Percentiles rank a stretch among this genome's conserved stretches.
Conservation (phyloP, 164 flowering plant genomes). For the Brasenia schreberi region DNA sequence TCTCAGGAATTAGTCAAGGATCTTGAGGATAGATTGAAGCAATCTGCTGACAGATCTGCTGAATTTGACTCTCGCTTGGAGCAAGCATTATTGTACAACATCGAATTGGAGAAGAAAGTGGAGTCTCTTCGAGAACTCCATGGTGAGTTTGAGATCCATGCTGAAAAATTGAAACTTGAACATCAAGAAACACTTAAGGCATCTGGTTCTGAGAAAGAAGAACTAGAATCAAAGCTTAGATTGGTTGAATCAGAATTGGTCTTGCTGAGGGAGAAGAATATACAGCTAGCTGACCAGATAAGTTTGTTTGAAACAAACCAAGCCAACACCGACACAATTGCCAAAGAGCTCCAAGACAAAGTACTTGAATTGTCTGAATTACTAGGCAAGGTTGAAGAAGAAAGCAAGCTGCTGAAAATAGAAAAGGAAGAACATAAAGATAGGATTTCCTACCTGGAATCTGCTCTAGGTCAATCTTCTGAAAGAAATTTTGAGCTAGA, state of each 20-base stretch:
- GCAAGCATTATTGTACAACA: slow-evolving; percentile 45
- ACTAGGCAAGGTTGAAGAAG: slow-evolving; percentile 34
- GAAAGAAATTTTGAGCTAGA: slow-evolving; percentile 41
- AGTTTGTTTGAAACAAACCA: slow-evolving; percentile 35
- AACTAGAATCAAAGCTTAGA: slow-evolving; percentile 35
- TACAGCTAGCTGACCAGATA: slow-evolving; percentile 57
- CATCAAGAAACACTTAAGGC: slow-evolving; percentile 41
- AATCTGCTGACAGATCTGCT: slow-evolving; percentile 44
- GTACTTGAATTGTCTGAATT: slow-evolving; percentile 21
- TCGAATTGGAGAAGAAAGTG: slow-evolving; percentile 61
- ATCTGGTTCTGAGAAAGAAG: slow-evolving; percentile 48
- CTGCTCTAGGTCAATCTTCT: slow-evolving; percentile 29
- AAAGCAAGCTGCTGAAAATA: slow-evolving; percentile 22
- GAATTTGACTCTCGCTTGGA: slow-evolving; percentile 52
- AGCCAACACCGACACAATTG: slow-evolving; percentile 39
- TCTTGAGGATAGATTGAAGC: slow-evolving; percentile 56
- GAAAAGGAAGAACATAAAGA: slow-evolving; percentile 33
- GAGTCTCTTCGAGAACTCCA: slow-evolving; percentile 51
- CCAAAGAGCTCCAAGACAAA: slow-evolving; percentile 33
- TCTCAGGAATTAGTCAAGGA: slow-evolving; percentile 37
- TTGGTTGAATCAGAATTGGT: slow-evolving; percentile 36
- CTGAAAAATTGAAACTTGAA: slow-evolving; percentile 44
- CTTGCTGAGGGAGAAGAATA: slow-evolving; percentile 44
- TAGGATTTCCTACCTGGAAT: slow-evolving; percentile 37
- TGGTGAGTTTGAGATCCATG: slow-evolving; percentile 35